Evolutionary conservation across 345 rosid genomes (phyloP).

Genomic region (Eucalyptus shirleyi): DNA sequence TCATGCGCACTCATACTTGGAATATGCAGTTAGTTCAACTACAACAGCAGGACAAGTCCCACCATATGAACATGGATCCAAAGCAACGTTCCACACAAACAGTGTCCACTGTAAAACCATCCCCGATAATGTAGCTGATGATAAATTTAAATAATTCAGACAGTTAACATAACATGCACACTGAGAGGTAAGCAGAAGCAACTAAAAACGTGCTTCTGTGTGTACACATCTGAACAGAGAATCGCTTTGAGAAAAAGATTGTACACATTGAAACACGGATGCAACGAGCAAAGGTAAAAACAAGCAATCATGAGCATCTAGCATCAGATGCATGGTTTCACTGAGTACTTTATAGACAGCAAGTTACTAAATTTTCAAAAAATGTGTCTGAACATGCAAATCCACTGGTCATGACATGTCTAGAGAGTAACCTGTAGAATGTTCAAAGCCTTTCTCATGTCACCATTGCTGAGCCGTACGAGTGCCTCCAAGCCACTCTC

Average conservation of each 20-base stretch:
- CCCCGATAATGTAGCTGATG: background rate
- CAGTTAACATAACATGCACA: background rate
- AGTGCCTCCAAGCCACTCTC: slow-evolving; percentile 74
- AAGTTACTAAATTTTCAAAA: background rate
- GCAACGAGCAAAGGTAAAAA: background rate
- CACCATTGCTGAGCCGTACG: slow-evolving; percentile 88
- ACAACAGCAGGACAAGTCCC: background rate
- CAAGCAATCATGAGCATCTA: background rate
- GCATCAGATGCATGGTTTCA: background rate
- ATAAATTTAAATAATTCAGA: background rate
- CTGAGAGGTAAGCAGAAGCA: background rate
- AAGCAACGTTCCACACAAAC: background rate
- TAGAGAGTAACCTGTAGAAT: slow-evolving; percentile 65
- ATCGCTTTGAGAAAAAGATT: background rate
- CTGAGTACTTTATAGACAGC: background rate
- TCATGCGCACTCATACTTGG: background rate
- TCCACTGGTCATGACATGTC: background rate
- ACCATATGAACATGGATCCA: background rate
- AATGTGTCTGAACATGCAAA: background rate
- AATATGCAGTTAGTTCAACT: background rate
- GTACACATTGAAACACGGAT: background rate
- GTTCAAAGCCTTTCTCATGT: slow-evolving; percentile 98
- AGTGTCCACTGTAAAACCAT: background rate
- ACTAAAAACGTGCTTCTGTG: background rate
- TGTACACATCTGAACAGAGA: background rate